Conservation (phyloP, 2,329 filamentous ascomycete species). For the Corynespora cassiicola region DNA sequence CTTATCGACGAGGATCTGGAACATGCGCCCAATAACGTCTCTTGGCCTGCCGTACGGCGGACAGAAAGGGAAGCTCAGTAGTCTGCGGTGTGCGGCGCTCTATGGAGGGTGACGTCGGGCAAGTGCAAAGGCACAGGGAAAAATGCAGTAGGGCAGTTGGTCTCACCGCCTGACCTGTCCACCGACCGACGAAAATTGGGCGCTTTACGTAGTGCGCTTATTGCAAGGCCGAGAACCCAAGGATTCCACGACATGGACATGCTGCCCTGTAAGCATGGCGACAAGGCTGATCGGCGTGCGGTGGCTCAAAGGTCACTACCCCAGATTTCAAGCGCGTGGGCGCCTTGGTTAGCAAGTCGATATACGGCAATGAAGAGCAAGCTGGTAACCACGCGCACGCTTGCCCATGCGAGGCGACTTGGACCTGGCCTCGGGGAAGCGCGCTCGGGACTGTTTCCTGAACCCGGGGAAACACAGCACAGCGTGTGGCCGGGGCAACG, state of each 20-base stretch:
- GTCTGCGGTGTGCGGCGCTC: neutral
- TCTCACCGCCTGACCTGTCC: conserved; percentile 16
- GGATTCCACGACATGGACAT: neutral
- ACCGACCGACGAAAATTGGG: conserved; percentile 1
- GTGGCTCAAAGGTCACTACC: neutral
- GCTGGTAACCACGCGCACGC: neutral
- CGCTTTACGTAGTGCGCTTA: conserved; percentile 4
- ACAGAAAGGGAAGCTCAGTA: conserved; percentile 1
- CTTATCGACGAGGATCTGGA: neutral
- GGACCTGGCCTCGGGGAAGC: neutral
- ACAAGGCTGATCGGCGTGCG: conserved; percentile 5
- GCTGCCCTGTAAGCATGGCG: neutral
- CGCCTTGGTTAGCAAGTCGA: neutral
- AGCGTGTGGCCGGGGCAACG: neutral
- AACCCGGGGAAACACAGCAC: neutral
- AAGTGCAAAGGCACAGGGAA: conserved; percentile 6
- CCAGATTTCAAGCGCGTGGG: neutral
- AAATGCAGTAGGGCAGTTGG: conserved; percentile 16
- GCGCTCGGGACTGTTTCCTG: neutral
- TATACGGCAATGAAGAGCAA: neutral
- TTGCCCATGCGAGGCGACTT: neutral
- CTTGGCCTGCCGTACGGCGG: conserved; percentile 1
- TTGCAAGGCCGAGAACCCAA: neutral
- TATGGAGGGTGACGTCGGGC: conserved; percentile 2
- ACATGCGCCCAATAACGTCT: neutral